Base-by-base conservation (phyloP, 2,329 filamentous ascomycete species). In the Ophiosphaerella korrae region DNA sequence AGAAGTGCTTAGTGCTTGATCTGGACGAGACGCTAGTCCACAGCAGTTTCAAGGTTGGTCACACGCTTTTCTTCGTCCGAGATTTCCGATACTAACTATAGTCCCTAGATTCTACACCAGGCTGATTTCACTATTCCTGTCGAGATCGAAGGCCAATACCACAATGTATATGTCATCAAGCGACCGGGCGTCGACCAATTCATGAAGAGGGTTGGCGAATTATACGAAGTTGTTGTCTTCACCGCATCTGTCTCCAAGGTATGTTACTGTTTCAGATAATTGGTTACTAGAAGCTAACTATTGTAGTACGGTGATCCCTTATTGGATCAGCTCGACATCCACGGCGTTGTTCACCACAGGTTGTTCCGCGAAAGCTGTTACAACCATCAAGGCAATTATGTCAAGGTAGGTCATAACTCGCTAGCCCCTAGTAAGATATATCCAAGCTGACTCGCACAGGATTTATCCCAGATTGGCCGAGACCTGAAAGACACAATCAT, bases 131-230 rank as follows among this genome's bases (percentile, higher is more conserved):
- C 94, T 5, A 97, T 99, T 71, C 94, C 94, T 0, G 94, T 99
- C 26, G 94, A 99, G 70, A 99, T 99, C 58, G 94, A 99, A 78
- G 94, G 94, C 49, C 95, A 96, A 74, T 97, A 95, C 72, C 94
- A 99, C 77, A 99, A 99, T 68, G 95, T 99, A 47, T 99, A 99
- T 72, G 94, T 99, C 60, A 99, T 99, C 74, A 99, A 99, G 79
- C 86, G 94, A 67, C 94, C 94, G n/a, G 94, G 94, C 46, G 94
- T 99, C 16, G 94, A 99, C 71, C 88, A 95, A 59, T 99, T 99
- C 76, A 97, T 99, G 91, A 97, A 97, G 81, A 83, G 94, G 52
- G 92, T 99, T 32, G 94, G 94, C 42, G 94, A 99, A 76, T 82
- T 99, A 42, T 99, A 97, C 68, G 94, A 99, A 77, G 93, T 99